These are phyloP conservation scores for Flaveria sonorensis DNA, from an alignment of 129 eudicot species.

Conservation along the genomic window DNA sequence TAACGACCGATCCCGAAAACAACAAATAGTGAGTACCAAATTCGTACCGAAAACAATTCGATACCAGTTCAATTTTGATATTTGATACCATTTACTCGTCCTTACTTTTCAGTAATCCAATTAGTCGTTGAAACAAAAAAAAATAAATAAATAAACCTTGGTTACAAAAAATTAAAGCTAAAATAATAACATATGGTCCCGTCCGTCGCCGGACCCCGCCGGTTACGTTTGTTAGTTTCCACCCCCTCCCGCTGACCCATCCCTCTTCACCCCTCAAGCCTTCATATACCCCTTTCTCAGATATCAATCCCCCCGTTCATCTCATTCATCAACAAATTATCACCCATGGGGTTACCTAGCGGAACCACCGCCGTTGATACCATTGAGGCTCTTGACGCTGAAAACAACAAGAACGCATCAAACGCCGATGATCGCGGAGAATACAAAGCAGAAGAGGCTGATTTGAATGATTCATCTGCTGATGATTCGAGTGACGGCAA, in stretches of 20 bases:
- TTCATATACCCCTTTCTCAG: conserved; percentile 8
- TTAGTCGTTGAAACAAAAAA: too few species aligned
- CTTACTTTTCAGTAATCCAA: too few species aligned
- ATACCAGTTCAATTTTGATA: too few species aligned
- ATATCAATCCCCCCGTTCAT: background rate
- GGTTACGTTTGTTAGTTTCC: conserved; percentile 40
- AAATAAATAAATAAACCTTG: too few species aligned
- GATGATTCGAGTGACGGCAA: conserved; percentile 31
- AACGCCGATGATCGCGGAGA: conserved; percentile 26
- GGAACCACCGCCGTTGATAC: conserved; percentile 14
- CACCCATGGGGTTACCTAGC: conserved; percentile 6
- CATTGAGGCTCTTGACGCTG: conserved; percentile 8
- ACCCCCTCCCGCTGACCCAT: conserved; percentile 35
- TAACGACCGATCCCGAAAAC: too few species aligned
- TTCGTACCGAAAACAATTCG: too few species aligned
- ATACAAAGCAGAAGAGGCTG: background rate
- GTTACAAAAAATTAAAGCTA: too few species aligned
- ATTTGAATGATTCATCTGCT: conserved; percentile 23
- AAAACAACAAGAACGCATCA: conserved; percentile 9
- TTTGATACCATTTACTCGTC: too few species aligned
- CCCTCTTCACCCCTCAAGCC: background rate
- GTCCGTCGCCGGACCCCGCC: conserved; percentile 44
- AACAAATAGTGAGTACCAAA: too few species aligned
- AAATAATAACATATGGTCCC: background rate
- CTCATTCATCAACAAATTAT: background rate